Evolutionary conservation across 202 grass and related monocot species (phyloP), one percentile per base, ranked within the genome.

Genomic region (Brachypodium distachyon): DNA sequence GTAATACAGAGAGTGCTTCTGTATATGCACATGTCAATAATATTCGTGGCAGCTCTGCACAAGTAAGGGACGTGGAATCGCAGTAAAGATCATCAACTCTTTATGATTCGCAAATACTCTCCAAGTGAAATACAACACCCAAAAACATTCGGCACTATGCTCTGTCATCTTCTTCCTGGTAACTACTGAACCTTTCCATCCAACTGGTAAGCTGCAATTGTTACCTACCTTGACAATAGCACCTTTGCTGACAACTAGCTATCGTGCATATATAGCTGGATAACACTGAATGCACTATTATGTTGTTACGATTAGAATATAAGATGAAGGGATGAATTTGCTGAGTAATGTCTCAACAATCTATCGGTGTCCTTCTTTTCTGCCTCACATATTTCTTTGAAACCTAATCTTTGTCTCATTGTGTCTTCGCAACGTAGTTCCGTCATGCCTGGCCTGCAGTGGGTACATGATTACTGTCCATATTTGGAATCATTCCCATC

Each of bases 161-260:
- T n/a, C 43, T 34, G 32, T 50, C 60, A 59, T 69, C 36, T 57
- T 54, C 72, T 76, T 71, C 55, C 17, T 81, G 72, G 61, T 21
- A 63, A 53, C 43, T 54, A 39, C 53, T 47, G 49, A 80, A 53
- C 60, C 25, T 8, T 6, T 12, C 11, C 38, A 36, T 25, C 31
- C 68, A 81, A 46, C 27, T 48, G 37, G 63, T 53, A 41, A 18
- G 6, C 34, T 29, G 46, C 61, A 23, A 38, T 36, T 39, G 61
- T 65, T 12, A n/a, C 19, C 61, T 65, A 16, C 37, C n/a, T n/a
- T n/a, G 2, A 64, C n/a, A n/a, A n/a, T n/a, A n/a, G n/a, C n/a
- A n/a, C n/a, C n/a, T n/a, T n/a, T n/a, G n/a, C n/a, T n/a, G n/a
- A n/a, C n/a, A n/a, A n/a, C n/a, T n/a, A n/a, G n/a, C n/a, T n/a